Evolutionary conservation across 225 moss, liverwort and hornwort genomes (phyloP).

Genomic region (Neckera pumila): DNA sequence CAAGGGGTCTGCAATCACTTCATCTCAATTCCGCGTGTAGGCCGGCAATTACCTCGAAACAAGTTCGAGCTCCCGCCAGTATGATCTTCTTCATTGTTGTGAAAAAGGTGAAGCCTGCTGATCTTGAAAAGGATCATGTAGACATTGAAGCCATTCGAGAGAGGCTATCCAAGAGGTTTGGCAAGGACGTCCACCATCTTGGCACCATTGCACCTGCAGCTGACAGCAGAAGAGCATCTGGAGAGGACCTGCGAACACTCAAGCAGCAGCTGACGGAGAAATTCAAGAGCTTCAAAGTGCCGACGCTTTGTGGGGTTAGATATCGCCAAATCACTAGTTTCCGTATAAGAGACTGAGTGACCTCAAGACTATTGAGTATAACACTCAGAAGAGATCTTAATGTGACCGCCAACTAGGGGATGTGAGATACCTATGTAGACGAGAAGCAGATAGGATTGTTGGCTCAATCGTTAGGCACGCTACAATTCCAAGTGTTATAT

Average conservation of each 20-base stretch:
- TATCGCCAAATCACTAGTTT: slow-evolving; percentile 2
- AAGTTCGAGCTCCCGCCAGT: not conserved
- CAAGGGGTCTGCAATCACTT: not conserved
- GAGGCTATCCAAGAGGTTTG: slow-evolving; percentile 32
- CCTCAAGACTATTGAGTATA: not conserved
- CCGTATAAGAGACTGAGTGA: not conserved
- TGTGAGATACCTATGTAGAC: not conserved
- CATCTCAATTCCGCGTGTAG: not conserved
- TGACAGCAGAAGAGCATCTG: not conserved
- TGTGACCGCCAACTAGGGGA: not conserved
- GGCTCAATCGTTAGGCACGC: not conserved
- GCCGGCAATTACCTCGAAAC: not conserved
- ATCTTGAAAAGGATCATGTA: slow-evolving; percentile 9
- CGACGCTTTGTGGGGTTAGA: slow-evolving; percentile 20
- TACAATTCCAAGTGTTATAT: not conserved
- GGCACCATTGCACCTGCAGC: not conserved
- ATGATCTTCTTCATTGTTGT: slow-evolving; percentile 7
- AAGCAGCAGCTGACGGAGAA: slow-evolving; percentile 19
- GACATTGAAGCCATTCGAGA: slow-evolving; percentile 26
- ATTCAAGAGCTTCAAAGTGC: slow-evolving; percentile 27
- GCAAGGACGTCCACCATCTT: slow-evolving; percentile 7
- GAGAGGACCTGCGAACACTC: slow-evolving; percentile 8
- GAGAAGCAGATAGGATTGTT: not conserved
- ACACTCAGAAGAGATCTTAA: not conserved
- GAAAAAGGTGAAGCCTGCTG: not conserved